Evolutionary conservation across 192 early-diverging fungal genomes (phyloP).

Genomic region (Podila verticillata): DNA sequence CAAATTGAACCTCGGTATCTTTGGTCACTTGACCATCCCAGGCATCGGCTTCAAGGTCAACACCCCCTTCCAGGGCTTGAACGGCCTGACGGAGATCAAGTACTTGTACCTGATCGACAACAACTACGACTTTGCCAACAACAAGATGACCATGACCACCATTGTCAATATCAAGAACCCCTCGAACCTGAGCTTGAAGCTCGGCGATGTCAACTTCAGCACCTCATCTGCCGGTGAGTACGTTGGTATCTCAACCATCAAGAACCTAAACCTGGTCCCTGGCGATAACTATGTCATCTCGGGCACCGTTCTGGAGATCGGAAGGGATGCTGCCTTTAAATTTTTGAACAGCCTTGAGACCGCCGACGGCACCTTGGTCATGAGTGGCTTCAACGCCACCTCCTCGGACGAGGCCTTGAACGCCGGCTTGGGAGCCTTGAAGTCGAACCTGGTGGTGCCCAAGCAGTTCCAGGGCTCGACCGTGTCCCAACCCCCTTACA

Average conservation of each 20-base stretch:
- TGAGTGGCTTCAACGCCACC: slow-evolving; percentile 12
- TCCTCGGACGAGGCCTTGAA: slow-evolving; percentile 20
- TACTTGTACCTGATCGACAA: slow-evolving; percentile 20
- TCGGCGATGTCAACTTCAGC: slow-evolving; percentile 7
- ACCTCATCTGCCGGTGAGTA: background rate
- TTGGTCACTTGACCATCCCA: slow-evolving; percentile 27
- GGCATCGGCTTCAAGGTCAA: slow-evolving; percentile 37
- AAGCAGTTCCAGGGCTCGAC: slow-evolving; percentile 1
- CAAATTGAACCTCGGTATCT: slow-evolving; percentile 40
- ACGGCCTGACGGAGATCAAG: slow-evolving; percentile 20
- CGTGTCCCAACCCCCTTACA: slow-evolving; percentile 34
- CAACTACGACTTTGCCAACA: background rate
- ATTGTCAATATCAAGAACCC: slow-evolving; percentile 38
- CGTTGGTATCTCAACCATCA: slow-evolving; percentile 11
- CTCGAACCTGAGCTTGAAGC: slow-evolving; percentile 7
- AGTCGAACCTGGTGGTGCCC: slow-evolving; percentile 13
- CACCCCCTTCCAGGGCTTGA: slow-evolving; percentile 19
- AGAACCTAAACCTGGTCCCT: slow-evolving; percentile 10
- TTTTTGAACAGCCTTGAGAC: background rate
- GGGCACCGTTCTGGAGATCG: background rate
- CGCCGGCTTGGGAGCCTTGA: slow-evolving; percentile 14
- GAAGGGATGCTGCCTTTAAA: background rate
- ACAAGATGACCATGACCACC: slow-evolving; percentile 7
- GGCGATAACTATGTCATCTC: slow-evolving; percentile 15
- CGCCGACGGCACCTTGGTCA: background rate